phyloP scores from a whole-genome alignment of 2,329 filamentous ascomycete species.

The Fusarium floridanum region DNA sequence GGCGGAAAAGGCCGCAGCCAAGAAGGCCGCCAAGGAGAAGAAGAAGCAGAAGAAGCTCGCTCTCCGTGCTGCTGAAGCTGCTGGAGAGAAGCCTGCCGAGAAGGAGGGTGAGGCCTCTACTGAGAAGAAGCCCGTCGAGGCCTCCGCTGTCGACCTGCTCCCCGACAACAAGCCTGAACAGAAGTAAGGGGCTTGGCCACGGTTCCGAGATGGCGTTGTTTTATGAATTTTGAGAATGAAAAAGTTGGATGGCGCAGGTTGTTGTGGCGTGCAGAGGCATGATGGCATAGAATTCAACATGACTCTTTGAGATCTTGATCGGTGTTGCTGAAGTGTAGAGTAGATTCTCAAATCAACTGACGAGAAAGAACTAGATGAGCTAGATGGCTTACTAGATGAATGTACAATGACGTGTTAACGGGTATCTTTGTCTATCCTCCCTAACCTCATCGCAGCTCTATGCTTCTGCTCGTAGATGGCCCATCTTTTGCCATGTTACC shows the following conservation, averaged over 20 bases:
- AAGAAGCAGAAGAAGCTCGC: slow-evolving; percentile 61
- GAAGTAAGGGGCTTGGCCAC: slow-evolving; percentile 12
- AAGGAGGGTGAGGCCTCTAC: slow-evolving; percentile 24
- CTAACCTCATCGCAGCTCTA: not conserved
- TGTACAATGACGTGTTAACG: slow-evolving; percentile 19
- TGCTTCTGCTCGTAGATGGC: no score
- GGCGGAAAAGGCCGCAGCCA: slow-evolving; percentile 63
- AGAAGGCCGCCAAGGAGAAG: slow-evolving; percentile 63
- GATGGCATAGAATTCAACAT: slow-evolving; percentile 23
- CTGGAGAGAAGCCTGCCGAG: slow-evolving; percentile 1
- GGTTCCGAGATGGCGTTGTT: slow-evolving; percentile 3
- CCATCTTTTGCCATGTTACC: no score
- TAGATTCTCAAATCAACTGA: slow-evolving; percentile 42
- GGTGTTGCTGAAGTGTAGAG: slow-evolving; percentile 34
- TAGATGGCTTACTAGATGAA: slow-evolving; percentile 23
- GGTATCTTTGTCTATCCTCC: not conserved
- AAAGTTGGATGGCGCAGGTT: slow-evolving; percentile 1
- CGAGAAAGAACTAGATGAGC: slow-evolving; percentile 35
- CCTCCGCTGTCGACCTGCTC: slow-evolving; percentile 35
- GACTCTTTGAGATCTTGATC: slow-evolving; percentile 20
- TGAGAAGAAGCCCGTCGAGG: slow-evolving; percentile 38
- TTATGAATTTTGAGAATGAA: slow-evolving; percentile 4
- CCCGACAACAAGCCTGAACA: slow-evolving; percentile 36
- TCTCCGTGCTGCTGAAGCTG: slow-evolving; percentile 31
- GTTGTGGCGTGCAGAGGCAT: slow-evolving; percentile 15